Evolutionary conservation across 2,329 filamentous ascomycete genomes (phyloP).

Genomic region (Calonectria honghensis): DNA sequence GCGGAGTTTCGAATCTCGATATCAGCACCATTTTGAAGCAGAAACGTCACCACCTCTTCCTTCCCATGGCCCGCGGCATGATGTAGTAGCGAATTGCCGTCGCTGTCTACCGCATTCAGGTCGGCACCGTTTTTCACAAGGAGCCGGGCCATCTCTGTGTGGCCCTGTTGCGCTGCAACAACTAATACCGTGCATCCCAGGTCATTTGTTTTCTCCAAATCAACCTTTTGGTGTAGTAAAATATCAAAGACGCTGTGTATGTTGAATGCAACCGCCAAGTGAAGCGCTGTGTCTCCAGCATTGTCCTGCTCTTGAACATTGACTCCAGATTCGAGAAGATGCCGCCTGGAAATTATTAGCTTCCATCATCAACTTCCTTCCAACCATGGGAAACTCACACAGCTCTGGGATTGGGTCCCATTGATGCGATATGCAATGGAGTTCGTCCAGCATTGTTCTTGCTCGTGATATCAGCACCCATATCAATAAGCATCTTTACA

Average conservation of each 20-base stretch:
- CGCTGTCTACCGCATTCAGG: neutral
- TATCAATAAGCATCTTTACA: neutral
- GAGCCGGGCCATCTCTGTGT: neutral
- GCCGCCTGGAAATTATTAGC: neutral
- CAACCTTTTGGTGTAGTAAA: neutral
- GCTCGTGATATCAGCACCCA: neutral
- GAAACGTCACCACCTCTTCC: neutral
- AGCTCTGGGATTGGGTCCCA: too few relatives aligned
- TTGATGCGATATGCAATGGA: neutral
- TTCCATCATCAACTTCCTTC: neutral
- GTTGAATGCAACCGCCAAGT: neutral
- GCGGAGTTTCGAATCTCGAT: neutral
- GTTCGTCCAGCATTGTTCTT: conserved; percentile 1
- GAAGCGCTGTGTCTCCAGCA: neutral
- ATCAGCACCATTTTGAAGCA: conserved; percentile 25
- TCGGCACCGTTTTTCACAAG: neutral
- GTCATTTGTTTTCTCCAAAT: neutral
- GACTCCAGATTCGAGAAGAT: neutral
- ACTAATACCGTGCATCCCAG: neutral
- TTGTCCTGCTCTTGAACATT: neutral
- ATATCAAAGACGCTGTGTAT: neutral
- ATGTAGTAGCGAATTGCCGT: neutral
- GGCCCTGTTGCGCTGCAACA: neutral
- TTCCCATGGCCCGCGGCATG: neutral
- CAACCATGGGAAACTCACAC: neutral